Evolutionary conservation across 257 asterid genomes (phyloP).

Genomic region (Verbena officinalis): DNA sequence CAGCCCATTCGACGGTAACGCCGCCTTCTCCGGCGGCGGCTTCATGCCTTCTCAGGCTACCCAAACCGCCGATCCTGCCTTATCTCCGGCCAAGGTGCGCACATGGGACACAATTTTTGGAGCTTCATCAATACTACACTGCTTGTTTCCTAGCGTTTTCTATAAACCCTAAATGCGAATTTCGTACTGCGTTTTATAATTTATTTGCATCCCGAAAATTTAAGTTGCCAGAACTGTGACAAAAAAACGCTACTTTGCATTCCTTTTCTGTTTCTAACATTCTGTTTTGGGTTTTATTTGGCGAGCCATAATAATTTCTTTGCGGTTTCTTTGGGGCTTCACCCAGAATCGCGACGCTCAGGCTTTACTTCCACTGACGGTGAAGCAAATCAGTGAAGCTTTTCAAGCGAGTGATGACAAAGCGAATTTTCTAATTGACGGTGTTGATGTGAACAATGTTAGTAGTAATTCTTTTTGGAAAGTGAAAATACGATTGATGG

Average conservation of each 20-base stretch:
- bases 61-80: constrained; percentile 59
- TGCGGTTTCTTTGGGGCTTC: constrained; percentile 12
- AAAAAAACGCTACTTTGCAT: background rate
- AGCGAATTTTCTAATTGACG: constrained; percentile 67
- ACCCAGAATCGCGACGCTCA: constrained; percentile 83
- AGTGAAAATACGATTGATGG: background rate
- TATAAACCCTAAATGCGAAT: constrained; percentile 38
- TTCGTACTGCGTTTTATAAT: background rate
- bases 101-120: background rate
- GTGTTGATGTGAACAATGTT: constrained; percentile 80
- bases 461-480: constrained; percentile 12
- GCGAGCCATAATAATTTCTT: constrained; percentile 3
- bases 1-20: constrained; percentile 76
- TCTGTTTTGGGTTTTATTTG: constrained; percentile 2
- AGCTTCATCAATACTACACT: background rate
- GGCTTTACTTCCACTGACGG: constrained; percentile 73
- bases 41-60: constrained; percentile 98
- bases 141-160: background rate
- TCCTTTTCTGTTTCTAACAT: background rate
- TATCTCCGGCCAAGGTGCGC: constrained; percentile 68
- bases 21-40: constrained; percentile 97
- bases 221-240: background rate
- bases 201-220: background rate
- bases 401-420: constrained; percentile 68
- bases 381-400: constrained; percentile 85